Base-by-base conservation (phyloP, 495 filamentous ascomycete species). In the Extremus antarcticus region DNA sequence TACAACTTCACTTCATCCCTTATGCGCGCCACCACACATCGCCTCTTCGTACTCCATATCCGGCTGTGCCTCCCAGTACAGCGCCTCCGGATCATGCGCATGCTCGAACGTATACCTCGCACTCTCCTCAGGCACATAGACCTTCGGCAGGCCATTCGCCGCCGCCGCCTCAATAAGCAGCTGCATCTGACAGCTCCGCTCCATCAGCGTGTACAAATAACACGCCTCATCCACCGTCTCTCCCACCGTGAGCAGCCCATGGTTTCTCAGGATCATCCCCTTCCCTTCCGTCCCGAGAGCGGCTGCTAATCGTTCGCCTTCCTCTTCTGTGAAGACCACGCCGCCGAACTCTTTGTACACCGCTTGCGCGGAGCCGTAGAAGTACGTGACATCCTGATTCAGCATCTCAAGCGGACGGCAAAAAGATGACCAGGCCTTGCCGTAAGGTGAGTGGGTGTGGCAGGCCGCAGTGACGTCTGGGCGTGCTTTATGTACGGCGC, bases 21-120 rank as follows among this genome's bases (percentile, higher is more conserved):
- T 49, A 24, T 62, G 59, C 43, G 54, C 58, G 11, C 63, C 63
- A 39, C 55, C 50, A 38, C 55, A 53, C 56, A 65, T 57, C 41
- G 58, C 57, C 24, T 59, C 62, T 58, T 72, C 70, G 35, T 60
- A 72, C 56, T 72, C 64, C 19, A 70, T 29, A 57, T 72, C 68
- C 17, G 68, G 67, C 56, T 72, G 70, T 46, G 65, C 65, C 52
- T 72, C 70, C 65, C 64, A 67, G 55, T 71, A 71, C 43, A 70
- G 48, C 25, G 58, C 51, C 39, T 72, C 67, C 1, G 68, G 64
- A 50, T 72, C 70, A 53, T 57, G 64, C 13, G 64, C 51, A 58
- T 61, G 63, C 41, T 66, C 61, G 58, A 71, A 72, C 10, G 65
- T 72, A 53, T 62, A 72, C 48, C 60, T 60, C 10, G 70, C 70